phyloP scores from a whole-genome alignment of 1,284 basidiomycete species.

The Xanthoconium separans region DNA sequence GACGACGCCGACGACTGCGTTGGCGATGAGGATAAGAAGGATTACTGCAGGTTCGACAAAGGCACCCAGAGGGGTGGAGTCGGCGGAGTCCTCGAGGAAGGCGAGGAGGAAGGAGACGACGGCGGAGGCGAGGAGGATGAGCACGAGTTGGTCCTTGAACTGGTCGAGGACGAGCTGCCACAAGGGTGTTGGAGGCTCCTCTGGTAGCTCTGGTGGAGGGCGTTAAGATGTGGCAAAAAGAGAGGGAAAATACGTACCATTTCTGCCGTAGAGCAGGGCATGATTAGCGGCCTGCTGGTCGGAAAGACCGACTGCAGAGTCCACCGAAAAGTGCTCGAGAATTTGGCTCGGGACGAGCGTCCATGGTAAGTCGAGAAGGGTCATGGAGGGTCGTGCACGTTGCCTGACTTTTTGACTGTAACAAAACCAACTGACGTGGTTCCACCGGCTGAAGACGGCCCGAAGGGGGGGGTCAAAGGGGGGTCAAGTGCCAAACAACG shows the following conservation, averaged over 20 bases:
- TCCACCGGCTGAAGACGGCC: constrained; percentile 4
- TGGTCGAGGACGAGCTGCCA: constrained; percentile 96
- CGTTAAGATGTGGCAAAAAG: constrained; percentile 2
- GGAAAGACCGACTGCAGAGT: constrained; percentile 54
- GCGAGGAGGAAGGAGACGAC: constrained; percentile 90
- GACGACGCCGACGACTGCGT: constrained; percentile 91
- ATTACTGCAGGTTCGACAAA: constrained; percentile 95
- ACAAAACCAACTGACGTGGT: constrained; percentile 8
- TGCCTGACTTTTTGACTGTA: not conserved
- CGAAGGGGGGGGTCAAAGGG: constrained; percentile 16
- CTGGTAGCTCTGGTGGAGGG: constrained; percentile 72
- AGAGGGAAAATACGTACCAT: constrained; percentile 54
- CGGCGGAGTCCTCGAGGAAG: constrained; percentile 73
- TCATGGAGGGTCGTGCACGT: constrained; percentile 11
- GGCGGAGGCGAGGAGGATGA: constrained; percentile 91
- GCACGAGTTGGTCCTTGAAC: constrained; percentile 96
- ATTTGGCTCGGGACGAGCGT: constrained; percentile 61
- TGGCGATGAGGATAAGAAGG: constrained; percentile 89
- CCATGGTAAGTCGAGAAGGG: constrained; percentile 68
- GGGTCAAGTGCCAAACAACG: constrained; percentile 26
- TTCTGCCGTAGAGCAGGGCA: constrained; percentile 79
- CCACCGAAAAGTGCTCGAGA: constrained; percentile 63
- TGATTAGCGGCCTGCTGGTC: constrained; percentile 66
- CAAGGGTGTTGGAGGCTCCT: constrained; percentile 86
- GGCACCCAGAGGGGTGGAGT: constrained; percentile 69